Percentiles rank a stretch among this genome's conserved stretches.
Conservation (phyloP, 2,329 filamentous ascomycete species). For the Juglanconis oblonga region DNA sequence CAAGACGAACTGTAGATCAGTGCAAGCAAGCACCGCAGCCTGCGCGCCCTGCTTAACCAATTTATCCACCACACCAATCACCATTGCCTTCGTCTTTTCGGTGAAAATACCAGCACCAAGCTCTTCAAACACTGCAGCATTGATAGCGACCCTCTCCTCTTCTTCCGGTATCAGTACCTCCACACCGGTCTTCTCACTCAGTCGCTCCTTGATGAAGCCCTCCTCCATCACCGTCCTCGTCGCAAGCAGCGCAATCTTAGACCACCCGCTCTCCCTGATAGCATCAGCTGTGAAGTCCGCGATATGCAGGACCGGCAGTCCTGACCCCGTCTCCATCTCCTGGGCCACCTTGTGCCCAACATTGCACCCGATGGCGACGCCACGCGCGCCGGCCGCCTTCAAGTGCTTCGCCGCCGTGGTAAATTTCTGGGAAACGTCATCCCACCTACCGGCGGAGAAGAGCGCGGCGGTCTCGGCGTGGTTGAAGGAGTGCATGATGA, state of each 20-base stretch:
- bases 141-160: conserved; percentile 8
- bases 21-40: conserved; percentile 19
- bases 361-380: conserved; percentile 21
- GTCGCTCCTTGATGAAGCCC: conserved; percentile 15
- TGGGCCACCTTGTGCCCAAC: conserved; percentile 19
- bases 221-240: conserved; percentile 20
- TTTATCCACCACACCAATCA: conserved; percentile 2
- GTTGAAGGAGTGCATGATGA: conserved; percentile 22
- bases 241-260: conserved; percentile 17
- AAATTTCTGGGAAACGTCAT: conserved; percentile 39
- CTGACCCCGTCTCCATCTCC: conserved; percentile 6
- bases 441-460: conserved; percentile 42
- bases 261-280: conserved; percentile 3
- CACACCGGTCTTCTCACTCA: conserved; percentile 14
- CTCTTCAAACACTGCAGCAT: conserved; percentile 18
- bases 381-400: conserved; percentile 17
- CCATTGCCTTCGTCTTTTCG: conserved; percentile 6
- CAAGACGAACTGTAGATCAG: conserved; percentile 19
- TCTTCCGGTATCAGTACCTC: conserved; percentile 18
- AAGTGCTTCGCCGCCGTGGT: conserved; percentile 28
- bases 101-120: conserved; percentile 14
- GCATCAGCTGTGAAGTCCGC: conserved; percentile 16
- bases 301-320: conserved; percentile 19
- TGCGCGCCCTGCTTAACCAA: conserved; percentile 16
- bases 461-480: conserved; percentile 21